phyloP scores from a whole-genome alignment of 148 eudicot genomes.

The Diospyros kaki region DNA sequence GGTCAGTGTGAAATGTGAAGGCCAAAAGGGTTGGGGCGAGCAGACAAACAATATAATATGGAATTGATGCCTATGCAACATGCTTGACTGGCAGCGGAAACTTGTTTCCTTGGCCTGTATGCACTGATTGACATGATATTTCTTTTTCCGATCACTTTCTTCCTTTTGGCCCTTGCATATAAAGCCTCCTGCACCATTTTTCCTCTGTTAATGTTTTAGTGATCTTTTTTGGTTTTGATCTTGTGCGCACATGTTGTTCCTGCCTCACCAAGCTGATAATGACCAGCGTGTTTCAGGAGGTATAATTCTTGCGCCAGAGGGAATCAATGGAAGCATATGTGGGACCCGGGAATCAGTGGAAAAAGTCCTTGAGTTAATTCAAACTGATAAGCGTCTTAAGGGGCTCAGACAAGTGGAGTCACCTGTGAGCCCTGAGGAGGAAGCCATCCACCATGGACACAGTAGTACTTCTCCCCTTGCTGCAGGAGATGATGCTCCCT shows the following conservation, averaged over 20 bases:
- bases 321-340: slow-evolving; percentile 97
- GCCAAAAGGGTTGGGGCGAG: too few relatives aligned
- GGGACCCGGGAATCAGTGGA: slow-evolving; percentile 78
- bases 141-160: too few relatives aligned
- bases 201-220: not conserved
- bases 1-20: too few relatives aligned
- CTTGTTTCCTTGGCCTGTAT: not conserved
- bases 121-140: not conserved
- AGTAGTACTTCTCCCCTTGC: slow-evolving; percentile 90
- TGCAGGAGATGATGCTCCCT: slow-evolving; percentile 98
- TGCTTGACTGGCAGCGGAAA: not conserved
- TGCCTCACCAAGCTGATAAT: slow-evolving; percentile 72
- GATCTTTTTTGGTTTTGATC: not conserved
- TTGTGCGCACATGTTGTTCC: slow-evolving; percentile 2
- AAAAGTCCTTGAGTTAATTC: slow-evolving; percentile 69
- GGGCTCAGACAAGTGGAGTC: slow-evolving; percentile 84
- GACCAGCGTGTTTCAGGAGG: slow-evolving; percentile 98
- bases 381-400: slow-evolving; percentile 62
- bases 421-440: slow-evolving; percentile 96
- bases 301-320: slow-evolving; percentile 97
- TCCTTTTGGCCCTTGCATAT: too few relatives aligned
- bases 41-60: too few relatives aligned
- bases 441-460: slow-evolving; percentile 96
- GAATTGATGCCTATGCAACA: too few relatives aligned
- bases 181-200: too few relatives aligned